phyloP scores from a whole-genome alignment of 108 stramenopile species.

The Cylindrotheca fusiformis region DNA sequence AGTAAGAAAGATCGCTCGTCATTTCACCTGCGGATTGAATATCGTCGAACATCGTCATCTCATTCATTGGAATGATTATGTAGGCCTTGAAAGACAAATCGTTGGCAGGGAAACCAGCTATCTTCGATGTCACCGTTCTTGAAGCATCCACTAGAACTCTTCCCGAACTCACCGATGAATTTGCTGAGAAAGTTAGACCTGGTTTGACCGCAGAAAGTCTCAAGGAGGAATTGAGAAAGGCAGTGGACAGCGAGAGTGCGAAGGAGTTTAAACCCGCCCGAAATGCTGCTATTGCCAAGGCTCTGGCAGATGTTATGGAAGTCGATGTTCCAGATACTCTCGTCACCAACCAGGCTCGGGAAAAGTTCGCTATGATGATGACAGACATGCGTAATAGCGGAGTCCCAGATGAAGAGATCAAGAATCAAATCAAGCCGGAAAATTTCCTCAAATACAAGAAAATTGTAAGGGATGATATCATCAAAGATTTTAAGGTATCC shows the following conservation, averaged over 20 bases:
- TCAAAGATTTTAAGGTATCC: conserved; percentile 78
- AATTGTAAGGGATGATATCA: conserved; percentile 70
- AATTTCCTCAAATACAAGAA: conserved; percentile 95
- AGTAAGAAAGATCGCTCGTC: conserved; percentile 33
- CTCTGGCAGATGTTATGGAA: conserved; percentile 68
- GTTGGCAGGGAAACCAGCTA: conserved; percentile 85
- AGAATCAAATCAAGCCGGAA: conserved; percentile 87
- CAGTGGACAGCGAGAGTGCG: conserved; percentile 84
- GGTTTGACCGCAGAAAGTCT: conserved; percentile 80
- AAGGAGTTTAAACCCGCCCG: conserved; percentile 79
- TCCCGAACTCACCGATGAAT: conserved; percentile 89
- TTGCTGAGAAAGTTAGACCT: conserved; percentile 77
- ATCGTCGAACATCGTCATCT: background rate
- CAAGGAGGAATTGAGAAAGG: conserved; percentile 78
- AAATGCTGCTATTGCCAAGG: conserved; percentile 75
- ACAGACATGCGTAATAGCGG: conserved; percentile 88
- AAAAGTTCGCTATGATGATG: conserved; percentile 96
- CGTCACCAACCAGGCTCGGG: conserved; percentile 87
- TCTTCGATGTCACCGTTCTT: conserved; percentile 86
- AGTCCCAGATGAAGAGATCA: conserved; percentile 87
- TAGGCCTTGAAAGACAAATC: conserved; percentile 80
- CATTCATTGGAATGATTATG: too few species aligned
- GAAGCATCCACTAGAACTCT: conserved; percentile 69
- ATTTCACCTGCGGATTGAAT: background rate
- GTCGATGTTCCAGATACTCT: conserved; percentile 90